Percentiles rank a stretch among this genome's conserved stretches.
Evolutionary conservation across 2,329 filamentous ascomycete genomes (phyloP).

Genomic region (Escovopsis sp.): DNA sequence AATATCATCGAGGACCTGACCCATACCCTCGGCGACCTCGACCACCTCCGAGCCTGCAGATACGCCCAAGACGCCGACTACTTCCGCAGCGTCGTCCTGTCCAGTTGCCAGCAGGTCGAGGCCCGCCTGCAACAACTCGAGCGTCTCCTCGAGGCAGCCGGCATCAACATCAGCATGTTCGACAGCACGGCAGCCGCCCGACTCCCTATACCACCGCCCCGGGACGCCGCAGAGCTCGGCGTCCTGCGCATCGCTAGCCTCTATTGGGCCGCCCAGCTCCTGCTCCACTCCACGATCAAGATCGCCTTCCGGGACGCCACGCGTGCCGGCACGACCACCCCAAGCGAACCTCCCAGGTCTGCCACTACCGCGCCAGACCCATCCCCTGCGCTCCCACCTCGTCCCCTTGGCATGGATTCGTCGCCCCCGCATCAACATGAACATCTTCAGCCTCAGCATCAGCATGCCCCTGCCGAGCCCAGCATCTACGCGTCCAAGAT

Average conservation of each 20-base stretch:
- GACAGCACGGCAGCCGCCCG: constrained; percentile 3
- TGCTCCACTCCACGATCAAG: constrained; percentile 3
- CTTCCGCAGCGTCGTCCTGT: constrained; percentile 3
- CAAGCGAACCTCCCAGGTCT: too few species aligned
- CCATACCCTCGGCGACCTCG: constrained; percentile 12
- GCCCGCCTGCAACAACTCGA: constrained; percentile 5
- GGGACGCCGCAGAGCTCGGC: constrained; percentile 6
- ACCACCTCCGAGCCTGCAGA: constrained; percentile 10
- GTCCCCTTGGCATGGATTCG: too few species aligned
- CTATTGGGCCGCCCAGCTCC: constrained; percentile 6
- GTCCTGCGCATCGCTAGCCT: constrained; percentile 6
- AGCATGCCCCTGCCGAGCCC: constrained; percentile 1
- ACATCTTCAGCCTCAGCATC: too few species aligned
- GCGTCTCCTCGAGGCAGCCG: constrained; percentile 4
- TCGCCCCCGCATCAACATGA: too few species aligned
- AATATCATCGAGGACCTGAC: constrained; percentile 17
- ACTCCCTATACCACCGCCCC: constrained; percentile 4
- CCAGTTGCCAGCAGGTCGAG: constrained; percentile 5
- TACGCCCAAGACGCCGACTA: constrained; percentile 1
- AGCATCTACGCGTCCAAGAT: constrained; percentile 7
- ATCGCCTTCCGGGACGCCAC: neutral
- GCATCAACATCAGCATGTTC: constrained; percentile 4
- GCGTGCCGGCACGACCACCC: neutral
- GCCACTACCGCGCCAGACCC: too few species aligned
- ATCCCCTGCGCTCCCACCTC: too few species aligned